Base-by-base conservation (phyloP, 345 rosid species). In the Balakata baccata region DNA sequence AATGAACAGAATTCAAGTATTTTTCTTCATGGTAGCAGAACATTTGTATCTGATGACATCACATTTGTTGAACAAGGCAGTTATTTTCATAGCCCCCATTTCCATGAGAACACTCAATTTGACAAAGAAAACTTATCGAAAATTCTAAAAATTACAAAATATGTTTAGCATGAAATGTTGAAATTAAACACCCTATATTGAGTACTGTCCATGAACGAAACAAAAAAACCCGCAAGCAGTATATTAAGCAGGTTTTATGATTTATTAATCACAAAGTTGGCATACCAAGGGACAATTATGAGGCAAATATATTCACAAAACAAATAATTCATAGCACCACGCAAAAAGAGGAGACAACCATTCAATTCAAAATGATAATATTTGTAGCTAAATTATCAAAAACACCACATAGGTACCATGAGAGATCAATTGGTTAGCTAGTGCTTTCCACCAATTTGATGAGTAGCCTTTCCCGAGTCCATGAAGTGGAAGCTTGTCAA, bases 401-500 rank as follows among this genome's bases (percentile, higher is more conserved):
- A 8, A 29, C 34, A 16, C 57, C 18, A 9, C 41, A 51, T 39
- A 38, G 14, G 49, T 81, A 83, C 85, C 88, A 56, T 75, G 65
- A 54, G 84, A 81, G 49, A 83, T 79, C 66, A 83, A 81, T 49
- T 79, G 86, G 62, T 75, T 43, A 20, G 82, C 86, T 71, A 85
- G 64, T 53, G 76, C 66, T 79, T 85, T 85, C 88, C 88, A 85
- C 88, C 88, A 85, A 43, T 77, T 81, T 69, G 86, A 69, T 18
- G 82, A 51, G 62, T 80, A 66, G 54, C 80, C 74, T 78, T 79
- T 82, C 72, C 88, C 88, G 37, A 77, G 88, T 72, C 88, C 88
- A 73, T 85, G 86, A 72, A 85, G 80, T 8, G 83, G 84, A 69
- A 85, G 84, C 83, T 81, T 78, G 80, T 85, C 83, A 70, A 85